phyloP scores from a whole-genome alignment of 495 filamentous ascomycete species.

The Sordaria brevicollis region DNA sequence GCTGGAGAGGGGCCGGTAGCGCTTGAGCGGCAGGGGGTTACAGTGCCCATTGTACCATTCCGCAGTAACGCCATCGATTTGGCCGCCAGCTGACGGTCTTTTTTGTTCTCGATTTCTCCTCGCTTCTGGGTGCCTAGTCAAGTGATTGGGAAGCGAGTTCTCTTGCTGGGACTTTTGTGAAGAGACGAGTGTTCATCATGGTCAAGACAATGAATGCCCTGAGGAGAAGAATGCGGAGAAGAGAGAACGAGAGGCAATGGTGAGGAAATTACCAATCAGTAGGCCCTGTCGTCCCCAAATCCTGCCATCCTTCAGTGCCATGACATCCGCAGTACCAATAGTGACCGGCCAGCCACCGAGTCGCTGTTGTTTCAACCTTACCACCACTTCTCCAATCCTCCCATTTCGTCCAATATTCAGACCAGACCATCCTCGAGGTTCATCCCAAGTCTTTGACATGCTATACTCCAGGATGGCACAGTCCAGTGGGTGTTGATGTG shows the following conservation, averaged over 20 bases:
- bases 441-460: neutral
- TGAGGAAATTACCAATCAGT: neutral
- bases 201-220: neutral
- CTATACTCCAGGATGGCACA: neutral
- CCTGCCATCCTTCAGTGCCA: neutral
- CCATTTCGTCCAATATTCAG: neutral
- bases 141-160: neutral
- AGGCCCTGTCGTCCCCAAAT: neutral
- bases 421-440: neutral
- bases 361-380: neutral
- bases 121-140: neutral
- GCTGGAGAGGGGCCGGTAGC: constrained; percentile 3
- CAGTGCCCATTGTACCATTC: neutral
- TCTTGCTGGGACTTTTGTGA: neutral
- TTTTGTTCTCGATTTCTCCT: neutral
- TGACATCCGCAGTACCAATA: neutral
- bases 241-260: neutral
- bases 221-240: neutral
- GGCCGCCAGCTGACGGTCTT: neutral
- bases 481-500: neutral
- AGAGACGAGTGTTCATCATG: neutral
- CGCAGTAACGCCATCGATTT: neutral
- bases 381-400: neutral
- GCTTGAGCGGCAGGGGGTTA: constrained; percentile 17
- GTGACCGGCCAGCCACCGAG: neutral